Base-by-base conservation (phyloP, 1,139 yeast genomes). In the Suhomyces kunorum region DNA sequence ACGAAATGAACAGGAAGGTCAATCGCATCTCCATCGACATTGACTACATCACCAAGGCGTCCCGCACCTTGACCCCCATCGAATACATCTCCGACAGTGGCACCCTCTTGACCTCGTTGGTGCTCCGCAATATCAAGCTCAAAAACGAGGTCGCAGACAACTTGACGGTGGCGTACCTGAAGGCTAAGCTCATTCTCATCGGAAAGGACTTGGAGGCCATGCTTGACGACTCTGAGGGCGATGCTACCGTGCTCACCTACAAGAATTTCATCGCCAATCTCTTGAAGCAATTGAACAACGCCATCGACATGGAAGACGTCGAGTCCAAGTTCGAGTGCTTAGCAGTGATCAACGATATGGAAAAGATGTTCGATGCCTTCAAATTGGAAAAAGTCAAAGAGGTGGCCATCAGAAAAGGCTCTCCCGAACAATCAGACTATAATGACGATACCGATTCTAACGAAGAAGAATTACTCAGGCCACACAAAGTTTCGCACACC, bases 341-440 rank as follows among this genome's bases (percentile, higher is more conserved):
- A 44, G 81, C 81, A 0, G 80, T 79, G 32, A 78, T 80, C 16
- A 72, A 68, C 44, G 84, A 80, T 51, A 75, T 80, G 66, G 84
- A 79, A 50, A 74, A 76, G 51, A 80, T 80, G 83, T 79, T 78
- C 56, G 81, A 78, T 30, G 71, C 66, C 1, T 71, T 64, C 52
- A 71, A 70, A 48, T 48, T 68, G 31, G 76, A 72, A 39, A 61
- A 57, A 32, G 57, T 61, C 14, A 59, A 54, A 36, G 62, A 59
- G 36, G 48, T 45, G 24, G 43, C 30, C 5, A 16, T 17, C 3
- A 28, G 30, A 17, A 36, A 29, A 22, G 17, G 24, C 27, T 34
- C 33, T 13, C 22, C 37, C 6, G 25, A 19, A 11, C 28, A 19
- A 6, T 12, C 34, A 8, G 29, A 25, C 5, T 28, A 32, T 14